Evolutionary conservation across 352 stramenopile genomes (phyloP), one percentile per base, ranked within the genome.

Genomic region (Globisporangium paddicum): DNA sequence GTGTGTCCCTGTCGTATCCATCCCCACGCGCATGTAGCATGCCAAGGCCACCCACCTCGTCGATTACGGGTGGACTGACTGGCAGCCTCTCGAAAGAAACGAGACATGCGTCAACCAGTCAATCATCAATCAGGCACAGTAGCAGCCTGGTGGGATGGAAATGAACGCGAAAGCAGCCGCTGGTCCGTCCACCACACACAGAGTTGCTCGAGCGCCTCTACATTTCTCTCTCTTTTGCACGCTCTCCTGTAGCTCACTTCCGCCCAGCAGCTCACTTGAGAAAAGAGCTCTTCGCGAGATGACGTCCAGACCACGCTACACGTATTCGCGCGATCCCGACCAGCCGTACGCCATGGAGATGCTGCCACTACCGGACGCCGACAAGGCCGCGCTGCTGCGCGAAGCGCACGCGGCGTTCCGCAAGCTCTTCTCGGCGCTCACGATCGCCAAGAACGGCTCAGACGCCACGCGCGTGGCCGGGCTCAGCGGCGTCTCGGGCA

Each of bases 331-430:
- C 45, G 75, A 66, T 16, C 64, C 71, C 5, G 71, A 80, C 58
- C 71, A 83, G 47, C 74, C 74, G 55, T 83, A 81, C 40, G 74
- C 74, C 30, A 28, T 77, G 30, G 72, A 79, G 46, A 73, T 83
- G 67, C 63, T 75, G 34, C 67, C 71, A 10, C 54, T 83, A 10
- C 25, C 71, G 19, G 58, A 64, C 44, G 25, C 66, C 23, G 71
- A 83, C 42, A 63, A 63, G 13, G 55, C 68, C 14, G 66, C 67
- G 25, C 69, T 83, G 37, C 48, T 51, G 4, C 40, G 41, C 21
- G 64, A 83, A 21, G 74, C 69, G 28, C 60, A 60, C n/a, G 42
- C 55, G 2, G 50, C 67, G 26, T 81, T 69, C 60, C 48, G 67
- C 40, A 56, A 71, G 48, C 65, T 84, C 40, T 84, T 84, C 45